Conservation (phyloP, 2,329 filamentous ascomycete species). For the Zalaria sp. region DNA sequence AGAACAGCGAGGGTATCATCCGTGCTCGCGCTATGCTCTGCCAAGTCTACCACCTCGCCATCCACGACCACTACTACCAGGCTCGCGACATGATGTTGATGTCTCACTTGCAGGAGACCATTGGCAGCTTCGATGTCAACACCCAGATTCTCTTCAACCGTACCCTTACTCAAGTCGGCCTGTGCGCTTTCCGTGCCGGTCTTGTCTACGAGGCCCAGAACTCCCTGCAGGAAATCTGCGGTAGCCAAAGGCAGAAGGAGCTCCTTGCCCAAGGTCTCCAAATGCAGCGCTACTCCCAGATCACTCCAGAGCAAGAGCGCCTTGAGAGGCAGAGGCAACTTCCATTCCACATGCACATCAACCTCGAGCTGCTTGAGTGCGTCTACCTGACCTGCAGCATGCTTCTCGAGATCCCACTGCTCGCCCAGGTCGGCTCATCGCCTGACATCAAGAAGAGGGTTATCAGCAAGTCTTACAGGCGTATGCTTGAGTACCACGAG, state of each 20-base stretch:
- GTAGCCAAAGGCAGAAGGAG: conserved; percentile 95
- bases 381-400: conserved; percentile 98
- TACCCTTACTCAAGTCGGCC: conserved; percentile 90
- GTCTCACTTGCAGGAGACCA: conserved; percentile 97
- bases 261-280: conserved; percentile 94
- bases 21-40: conserved; percentile 93
- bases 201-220: conserved; percentile 96
- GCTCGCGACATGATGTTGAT: conserved; percentile 99
- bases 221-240: conserved; percentile 94
- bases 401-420: conserved; percentile 93
- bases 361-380: conserved; percentile 93
- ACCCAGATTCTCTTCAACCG: conserved; percentile 98
- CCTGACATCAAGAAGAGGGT: conserved; percentile 95
- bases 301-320: conserved; percentile 94
- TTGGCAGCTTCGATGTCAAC: conserved; percentile 89
- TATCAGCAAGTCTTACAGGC: conserved; percentile 98
- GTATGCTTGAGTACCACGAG: conserved; percentile 99
- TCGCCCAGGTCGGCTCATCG: conserved; percentile 91
- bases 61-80: conserved; percentile 97
- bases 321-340: conserved; percentile 94
- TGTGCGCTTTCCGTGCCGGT: conserved; percentile 94
- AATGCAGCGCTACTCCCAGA: conserved; percentile 92
- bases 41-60: conserved; percentile 95
- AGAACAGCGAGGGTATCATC: conserved; percentile 88
- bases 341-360: conserved; percentile 99